Conservation (phyloP, 768 basidiomycete genomes). For the Kwoniella heveanensis region DNA sequence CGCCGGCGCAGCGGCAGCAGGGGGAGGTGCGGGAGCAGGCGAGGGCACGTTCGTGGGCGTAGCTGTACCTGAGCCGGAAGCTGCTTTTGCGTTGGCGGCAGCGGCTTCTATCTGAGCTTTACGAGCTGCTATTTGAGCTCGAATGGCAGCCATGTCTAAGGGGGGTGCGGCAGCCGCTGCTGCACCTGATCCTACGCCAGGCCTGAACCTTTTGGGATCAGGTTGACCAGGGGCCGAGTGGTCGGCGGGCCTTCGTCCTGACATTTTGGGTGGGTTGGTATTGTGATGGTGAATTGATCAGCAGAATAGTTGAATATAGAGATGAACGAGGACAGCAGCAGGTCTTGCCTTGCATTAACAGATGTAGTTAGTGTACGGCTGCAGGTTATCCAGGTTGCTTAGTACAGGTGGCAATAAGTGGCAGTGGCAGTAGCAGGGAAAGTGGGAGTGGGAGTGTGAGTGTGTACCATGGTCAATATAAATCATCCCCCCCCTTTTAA, state of each 20-base stretch:
- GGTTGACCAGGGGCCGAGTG: conserved; percentile 31
- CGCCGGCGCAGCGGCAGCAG: conserved; percentile 61
- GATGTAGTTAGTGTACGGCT: too few relatives aligned
- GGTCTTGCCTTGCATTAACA: too few relatives aligned
- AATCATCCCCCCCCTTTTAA: too few relatives aligned
- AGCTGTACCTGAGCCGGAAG: conserved; percentile 16
- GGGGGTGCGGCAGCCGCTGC: conserved; percentile 17
- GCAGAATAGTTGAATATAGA: too few relatives aligned
- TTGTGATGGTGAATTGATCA: neutral
- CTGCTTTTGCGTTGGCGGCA: neutral
- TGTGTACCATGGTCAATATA: too few relatives aligned
- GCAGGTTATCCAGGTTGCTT: too few relatives aligned
- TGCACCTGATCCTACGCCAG: conserved; percentile 13
- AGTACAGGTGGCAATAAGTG: too few relatives aligned
- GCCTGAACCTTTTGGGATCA: conserved; percentile 39
- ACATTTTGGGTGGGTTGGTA: conserved; percentile 23
- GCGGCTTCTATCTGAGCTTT: conserved; percentile 44
- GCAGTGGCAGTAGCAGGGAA: too few relatives aligned
- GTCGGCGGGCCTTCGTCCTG: conserved; percentile 43
- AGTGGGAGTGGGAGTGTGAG: too few relatives aligned
- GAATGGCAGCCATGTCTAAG: conserved; percentile 53
- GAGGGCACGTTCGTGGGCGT: conserved; percentile 32
- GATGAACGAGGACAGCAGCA: too few relatives aligned
- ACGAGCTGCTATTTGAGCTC: conserved; percentile 53
- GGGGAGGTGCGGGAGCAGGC: conserved; percentile 29